Evolutionary conservation across 768 basidiomycete species (phyloP).

Genomic region (Crucibulum laeve): DNA sequence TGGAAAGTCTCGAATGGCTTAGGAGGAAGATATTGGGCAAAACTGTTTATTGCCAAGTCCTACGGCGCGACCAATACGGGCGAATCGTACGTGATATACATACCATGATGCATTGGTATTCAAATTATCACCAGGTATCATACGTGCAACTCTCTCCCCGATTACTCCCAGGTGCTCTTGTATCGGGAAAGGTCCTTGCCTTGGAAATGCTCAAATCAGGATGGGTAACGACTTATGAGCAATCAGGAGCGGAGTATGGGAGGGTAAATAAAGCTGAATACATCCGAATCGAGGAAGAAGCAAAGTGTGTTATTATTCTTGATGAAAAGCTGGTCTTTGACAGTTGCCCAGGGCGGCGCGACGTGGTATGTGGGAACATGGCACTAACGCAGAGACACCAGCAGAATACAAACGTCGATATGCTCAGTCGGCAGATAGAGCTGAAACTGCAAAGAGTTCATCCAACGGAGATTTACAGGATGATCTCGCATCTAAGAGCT

Average conservation of each 20-base stretch:
- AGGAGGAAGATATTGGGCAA: conserved; percentile 50
- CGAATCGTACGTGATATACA: conserved; percentile 56
- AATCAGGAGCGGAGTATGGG: conserved; percentile 79
- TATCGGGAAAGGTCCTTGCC: conserved; percentile 45
- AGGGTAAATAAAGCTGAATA: conserved; percentile 60
- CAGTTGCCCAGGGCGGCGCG: conserved; percentile 43
- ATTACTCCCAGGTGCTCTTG: conserved; percentile 47
- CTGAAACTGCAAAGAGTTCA: not conserved
- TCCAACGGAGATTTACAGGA: not conserved
- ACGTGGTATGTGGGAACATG: conserved; percentile 73
- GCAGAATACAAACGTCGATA: conserved; percentile 77
- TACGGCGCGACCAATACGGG: conserved; percentile 78
- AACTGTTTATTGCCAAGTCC: conserved; percentile 64
- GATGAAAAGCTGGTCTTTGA: not conserved
- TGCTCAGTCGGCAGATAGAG: conserved; percentile 19
- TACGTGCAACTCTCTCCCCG: conserved; percentile 52
- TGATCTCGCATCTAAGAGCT: not conserved
- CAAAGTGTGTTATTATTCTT: conserved; percentile 47
- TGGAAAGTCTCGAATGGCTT: conserved; percentile 77
- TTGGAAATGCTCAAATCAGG: conserved; percentile 79
- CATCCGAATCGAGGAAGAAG: conserved; percentile 55
- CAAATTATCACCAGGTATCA: conserved; percentile 49
- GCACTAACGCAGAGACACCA: conserved; percentile 57
- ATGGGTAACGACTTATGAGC: conserved; percentile 71
- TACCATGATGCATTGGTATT: not conserved